Conservation (phyloP, 768 basidiomycete species). For the Daedaleopsis nitida region DNA sequence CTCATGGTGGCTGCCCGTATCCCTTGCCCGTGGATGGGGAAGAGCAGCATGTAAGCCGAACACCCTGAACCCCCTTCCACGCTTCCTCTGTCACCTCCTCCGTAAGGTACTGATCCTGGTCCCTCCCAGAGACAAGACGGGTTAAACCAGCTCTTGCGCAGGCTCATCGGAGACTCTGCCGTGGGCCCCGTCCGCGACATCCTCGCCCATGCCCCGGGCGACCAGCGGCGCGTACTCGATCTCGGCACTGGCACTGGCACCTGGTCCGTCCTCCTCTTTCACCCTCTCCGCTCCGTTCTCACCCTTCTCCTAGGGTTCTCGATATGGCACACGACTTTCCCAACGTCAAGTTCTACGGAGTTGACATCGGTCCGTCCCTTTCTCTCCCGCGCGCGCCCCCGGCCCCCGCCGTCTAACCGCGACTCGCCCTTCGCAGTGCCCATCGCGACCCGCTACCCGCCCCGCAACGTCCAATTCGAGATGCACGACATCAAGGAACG, state of each 20-base stretch:
- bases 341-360: slow-evolving; percentile 62
- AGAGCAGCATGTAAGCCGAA: slow-evolving; percentile 62
- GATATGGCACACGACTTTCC: slow-evolving; percentile 74
- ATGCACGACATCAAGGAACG: slow-evolving; percentile 60
- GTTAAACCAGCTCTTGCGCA: slow-evolving; percentile 50
- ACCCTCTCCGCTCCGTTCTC: slow-evolving; percentile 6
- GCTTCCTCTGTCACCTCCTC: background rate
- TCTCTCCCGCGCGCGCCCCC: background rate
- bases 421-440: slow-evolving; percentile 53
- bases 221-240: slow-evolving; percentile 62
- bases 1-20: slow-evolving; percentile 63
- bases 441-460: slow-evolving; percentile 66
- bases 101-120: background rate
- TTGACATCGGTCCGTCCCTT: slow-evolving; percentile 70
- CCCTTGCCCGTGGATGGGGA: slow-evolving; percentile 71
- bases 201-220: slow-evolving; percentile 42
- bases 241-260: slow-evolving; percentile 75
- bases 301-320: slow-evolving; percentile 55
- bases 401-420: background rate
- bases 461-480: slow-evolving; percentile 63
- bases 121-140: slow-evolving; percentile 51
- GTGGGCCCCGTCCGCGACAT: slow-evolving; percentile 60
- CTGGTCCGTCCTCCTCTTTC: slow-evolving; percentile 47
- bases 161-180: slow-evolving; percentile 57
- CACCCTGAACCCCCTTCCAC: background rate